Conservation (phyloP, 2,329 filamentous ascomycete genomes). For the Sporothrix curviconia region DNA sequence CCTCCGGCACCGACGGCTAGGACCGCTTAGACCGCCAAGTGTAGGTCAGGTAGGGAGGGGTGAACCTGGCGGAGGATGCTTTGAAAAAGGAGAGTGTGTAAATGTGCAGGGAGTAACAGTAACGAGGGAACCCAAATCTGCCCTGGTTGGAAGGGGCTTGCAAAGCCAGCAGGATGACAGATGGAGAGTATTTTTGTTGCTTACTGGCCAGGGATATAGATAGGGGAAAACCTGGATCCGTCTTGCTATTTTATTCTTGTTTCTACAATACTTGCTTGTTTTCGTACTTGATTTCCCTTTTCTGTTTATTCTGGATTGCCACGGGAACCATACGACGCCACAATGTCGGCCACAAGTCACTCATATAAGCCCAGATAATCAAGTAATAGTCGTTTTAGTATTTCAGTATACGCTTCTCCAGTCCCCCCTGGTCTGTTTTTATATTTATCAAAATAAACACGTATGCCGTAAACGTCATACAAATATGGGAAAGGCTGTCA, state of each 20-base stretch:
- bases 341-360: too few species aligned
- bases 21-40: too few species aligned
- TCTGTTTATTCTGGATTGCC: too few species aligned
- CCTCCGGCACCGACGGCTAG: slow-evolving; percentile 81
- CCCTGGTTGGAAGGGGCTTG: too few species aligned
- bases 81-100: neutral
- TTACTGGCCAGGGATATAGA: too few species aligned
- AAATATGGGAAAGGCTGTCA: neutral
- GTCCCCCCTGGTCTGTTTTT: neutral
- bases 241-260: neutral
- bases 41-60: neutral
- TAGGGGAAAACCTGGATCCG: neutral
- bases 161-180: too few species aligned
- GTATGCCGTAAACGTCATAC: slow-evolving; percentile 9
- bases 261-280: neutral
- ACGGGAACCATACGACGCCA: too few species aligned
- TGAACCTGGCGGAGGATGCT: neutral
- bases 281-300: too few species aligned
- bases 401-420: neutral
- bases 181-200: too few species aligned
- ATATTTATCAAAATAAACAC: neutral
- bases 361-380: neutral
- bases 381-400: neutral
- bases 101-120: too few species aligned
- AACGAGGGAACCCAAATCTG: too few species aligned